Base-by-base conservation (phyloP, 106 monocot genomes). In the Acorus calamus region DNA sequence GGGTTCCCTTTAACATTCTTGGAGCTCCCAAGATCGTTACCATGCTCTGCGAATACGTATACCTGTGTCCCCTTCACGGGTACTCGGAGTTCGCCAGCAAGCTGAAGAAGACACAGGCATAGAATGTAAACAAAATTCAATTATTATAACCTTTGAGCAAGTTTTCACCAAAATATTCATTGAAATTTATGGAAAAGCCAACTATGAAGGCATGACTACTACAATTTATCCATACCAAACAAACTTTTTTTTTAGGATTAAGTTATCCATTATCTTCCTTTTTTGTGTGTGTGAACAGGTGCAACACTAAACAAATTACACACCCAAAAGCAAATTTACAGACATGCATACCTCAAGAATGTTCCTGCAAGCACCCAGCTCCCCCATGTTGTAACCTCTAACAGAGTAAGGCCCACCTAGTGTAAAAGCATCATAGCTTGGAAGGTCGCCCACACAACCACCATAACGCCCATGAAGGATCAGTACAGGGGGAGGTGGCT, bases 401-500 rank as follows among this genome's bases (percentile, higher is more conserved):
- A 98, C 92, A 4, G 98, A 98, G 53, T 98, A 98, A 44, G 98
- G 98, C 0, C 98, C 98, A 5, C 98, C 98, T 56, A 98, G 85
- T n/a, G 92, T 83, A 64, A 98, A 98, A 7, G 92, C 92, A 76
- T 98, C 98, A 66, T 98, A 98, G 73, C 83, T 81, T 8, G 98
- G 85, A 28, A 98, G 83, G 59, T 98, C 98, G 10, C 98, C 98
- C 3, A 92, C 88, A 81, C 98, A 98, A 28, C 98, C 92, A 52
- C 88, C 98, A 71, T 98, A 98, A 62, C 83, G 92, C 4, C 98
- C 88, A 63, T 98, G 92, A 43, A 98, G 76, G 49, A 98, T 92
- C 43, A 98, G 71, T 55, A 83, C 70, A 28, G 98, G 88, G 4
- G 98, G 98, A 53, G 88, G 85, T 46, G 83, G 74, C 66, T 92